Conservation (phyloP, 2,329 filamentous ascomycete species). For the Exophiala alcalophila region DNA sequence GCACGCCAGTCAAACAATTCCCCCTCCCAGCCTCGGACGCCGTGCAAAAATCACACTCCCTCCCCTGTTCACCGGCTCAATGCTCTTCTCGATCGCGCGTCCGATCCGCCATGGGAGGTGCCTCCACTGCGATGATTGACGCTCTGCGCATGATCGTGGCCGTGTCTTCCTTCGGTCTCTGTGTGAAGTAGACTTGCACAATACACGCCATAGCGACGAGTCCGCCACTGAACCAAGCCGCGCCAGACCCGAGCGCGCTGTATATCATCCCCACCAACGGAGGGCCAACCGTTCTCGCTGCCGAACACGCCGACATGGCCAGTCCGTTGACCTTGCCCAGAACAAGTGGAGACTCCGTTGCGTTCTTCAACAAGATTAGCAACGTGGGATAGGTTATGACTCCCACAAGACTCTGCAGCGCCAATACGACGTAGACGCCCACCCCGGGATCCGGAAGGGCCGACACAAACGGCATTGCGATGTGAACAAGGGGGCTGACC, state of each 20-base stretch:
- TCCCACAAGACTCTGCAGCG: slow-evolving; percentile 59
- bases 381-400: slow-evolving; percentile 66
- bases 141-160: slow-evolving; percentile 13
- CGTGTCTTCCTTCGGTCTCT: slow-evolving; percentile 19
- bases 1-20: too few relatives aligned
- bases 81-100: background rate
- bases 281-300: slow-evolving; percentile 65
- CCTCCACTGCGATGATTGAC: slow-evolving; percentile 2
- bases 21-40: too few relatives aligned
- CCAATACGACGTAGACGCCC: slow-evolving; percentile 58
- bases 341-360: slow-evolving; percentile 55
- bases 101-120: slow-evolving; percentile 6
- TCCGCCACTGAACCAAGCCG: slow-evolving; percentile 64
- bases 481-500: slow-evolving; percentile 61
- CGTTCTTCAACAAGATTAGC: slow-evolving; percentile 66
- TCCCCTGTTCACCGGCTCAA: too few relatives aligned
- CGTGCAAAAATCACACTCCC: too few relatives aligned
- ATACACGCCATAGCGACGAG: slow-evolving; percentile 57
- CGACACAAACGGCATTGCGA: slow-evolving; percentile 58
- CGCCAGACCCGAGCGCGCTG: slow-evolving; percentile 56
- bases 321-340: slow-evolving; percentile 65
- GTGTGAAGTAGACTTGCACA: slow-evolving; percentile 58
- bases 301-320: slow-evolving; percentile 63
- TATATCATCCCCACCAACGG: slow-evolving; percentile 64
- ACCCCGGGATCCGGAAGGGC: slow-evolving; percentile 53